Percentiles rank a stretch among this genome's conserved stretches.
phyloP scores from a whole-genome alignment of 2,329 filamentous ascomycete genomes.

The Scolecobasidium constrictum region DNA sequence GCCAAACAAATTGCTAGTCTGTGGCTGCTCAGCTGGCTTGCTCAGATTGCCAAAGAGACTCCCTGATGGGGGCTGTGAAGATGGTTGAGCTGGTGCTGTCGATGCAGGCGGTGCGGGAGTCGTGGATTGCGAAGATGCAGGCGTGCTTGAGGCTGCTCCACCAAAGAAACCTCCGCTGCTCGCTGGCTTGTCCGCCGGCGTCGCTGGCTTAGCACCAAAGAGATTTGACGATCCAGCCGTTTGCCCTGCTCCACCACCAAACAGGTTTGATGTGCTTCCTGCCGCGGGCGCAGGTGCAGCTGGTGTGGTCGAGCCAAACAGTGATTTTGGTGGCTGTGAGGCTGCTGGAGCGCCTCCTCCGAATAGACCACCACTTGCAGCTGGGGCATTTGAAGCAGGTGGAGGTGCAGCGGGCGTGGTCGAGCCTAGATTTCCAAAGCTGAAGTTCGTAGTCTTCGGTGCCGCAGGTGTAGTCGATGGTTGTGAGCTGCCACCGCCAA shows the following conservation, averaged over 20 bases:
- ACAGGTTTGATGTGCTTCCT: neutral
- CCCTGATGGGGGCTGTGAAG: neutral
- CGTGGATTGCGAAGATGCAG: neutral
- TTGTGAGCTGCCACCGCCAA: neutral
- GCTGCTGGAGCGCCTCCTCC: neutral
- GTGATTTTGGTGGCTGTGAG: neutral
- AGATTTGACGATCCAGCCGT: neutral
- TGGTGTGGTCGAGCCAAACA: constrained; percentile 10
- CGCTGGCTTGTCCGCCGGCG: neutral
- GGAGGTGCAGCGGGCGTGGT: constrained; percentile 10
- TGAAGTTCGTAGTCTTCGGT: constrained; percentile 6
- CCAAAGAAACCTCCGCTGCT: neutral
- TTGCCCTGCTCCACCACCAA: constrained; percentile 1
- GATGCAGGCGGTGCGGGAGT: neutral
- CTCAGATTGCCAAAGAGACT: neutral
- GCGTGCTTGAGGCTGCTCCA: neutral
- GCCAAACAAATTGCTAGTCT: neutral
- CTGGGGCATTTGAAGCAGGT: constrained; percentile 2
- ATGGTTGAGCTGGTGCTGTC: neutral
- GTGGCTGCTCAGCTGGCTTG: neutral
- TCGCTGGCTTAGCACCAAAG: constrained; percentile 6
- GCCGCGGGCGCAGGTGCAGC: constrained; percentile 7
- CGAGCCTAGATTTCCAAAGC: constrained; percentile 3
- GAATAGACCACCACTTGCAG: constrained; percentile 5
- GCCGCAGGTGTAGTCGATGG: constrained; percentile 6